Percentiles rank a stretch among this genome's conserved stretches.
phyloP scores from a whole-genome alignment of 192 early-diverging fungal species.

The Backusella psychrophila region DNA sequence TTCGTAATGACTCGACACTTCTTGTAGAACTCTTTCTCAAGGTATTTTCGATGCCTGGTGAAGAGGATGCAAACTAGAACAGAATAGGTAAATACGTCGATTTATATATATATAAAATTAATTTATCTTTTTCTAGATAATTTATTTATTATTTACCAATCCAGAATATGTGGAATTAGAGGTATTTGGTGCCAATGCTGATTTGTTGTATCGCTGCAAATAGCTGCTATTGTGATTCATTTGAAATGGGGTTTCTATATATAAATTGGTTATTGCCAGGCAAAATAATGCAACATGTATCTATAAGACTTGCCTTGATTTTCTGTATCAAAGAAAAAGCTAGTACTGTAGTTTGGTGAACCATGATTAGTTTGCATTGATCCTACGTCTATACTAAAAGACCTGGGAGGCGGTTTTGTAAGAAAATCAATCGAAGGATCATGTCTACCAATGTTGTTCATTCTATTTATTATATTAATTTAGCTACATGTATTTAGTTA shows the following conservation, averaged over 20 bases:
- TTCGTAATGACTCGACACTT: conserved; percentile 46
- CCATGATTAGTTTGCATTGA: conserved; percentile 12
- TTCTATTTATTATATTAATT: conserved; percentile 28
- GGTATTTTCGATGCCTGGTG: conserved; percentile 42
- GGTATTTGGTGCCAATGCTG: conserved; percentile 1
- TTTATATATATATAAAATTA: not conserved
- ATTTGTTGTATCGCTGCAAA: not conserved
- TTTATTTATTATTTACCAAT: not conserved
- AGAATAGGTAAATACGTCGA: not conserved
- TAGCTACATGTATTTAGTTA: conserved; percentile 35
- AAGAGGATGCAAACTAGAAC: conserved; percentile 42
- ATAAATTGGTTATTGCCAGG: not conserved
- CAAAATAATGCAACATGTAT: not conserved
- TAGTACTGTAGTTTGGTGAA: not conserved
- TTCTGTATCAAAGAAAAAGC: not conserved
- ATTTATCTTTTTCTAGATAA: not conserved
- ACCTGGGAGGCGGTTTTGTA: conserved; percentile 35
- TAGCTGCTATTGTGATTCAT: conserved; percentile 9
- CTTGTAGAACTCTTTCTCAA: conserved; percentile 36
- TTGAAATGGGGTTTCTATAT: not conserved
- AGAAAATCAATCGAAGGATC: conserved; percentile 16
- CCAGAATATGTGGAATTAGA: conserved; percentile 13
- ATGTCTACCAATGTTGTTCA: not conserved
- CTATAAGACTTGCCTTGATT: not conserved
- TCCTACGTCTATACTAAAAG: conserved; percentile 18